A percentile compares a stretch with the other conserved stretches of the same genome.
Evolutionary conservation across 2,329 filamentous ascomycete genomes (phyloP).

Genomic region (Beauveria bassiana): DNA sequence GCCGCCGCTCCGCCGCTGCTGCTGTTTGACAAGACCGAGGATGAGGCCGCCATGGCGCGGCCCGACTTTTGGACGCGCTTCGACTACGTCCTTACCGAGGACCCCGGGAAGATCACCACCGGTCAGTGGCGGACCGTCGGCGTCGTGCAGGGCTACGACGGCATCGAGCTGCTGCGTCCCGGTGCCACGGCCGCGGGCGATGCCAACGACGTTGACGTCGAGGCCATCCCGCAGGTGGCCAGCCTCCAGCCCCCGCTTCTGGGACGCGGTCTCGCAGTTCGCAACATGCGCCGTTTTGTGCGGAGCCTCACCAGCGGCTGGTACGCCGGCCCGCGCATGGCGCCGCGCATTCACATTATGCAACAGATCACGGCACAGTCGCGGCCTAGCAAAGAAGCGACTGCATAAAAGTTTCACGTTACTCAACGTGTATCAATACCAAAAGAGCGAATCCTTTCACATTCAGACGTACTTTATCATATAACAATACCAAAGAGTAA

Average conservation of each 20-base stretch:
- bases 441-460: background rate
- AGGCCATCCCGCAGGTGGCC: slow-evolving; percentile 10
- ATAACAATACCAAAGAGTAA: too few species aligned
- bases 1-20: slow-evolving; percentile 12
- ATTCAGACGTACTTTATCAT: too few species aligned
- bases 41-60: slow-evolving; percentile 32
- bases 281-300: slow-evolving; percentile 31
- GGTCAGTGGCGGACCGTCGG: slow-evolving; percentile 49
- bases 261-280: slow-evolving; percentile 37
- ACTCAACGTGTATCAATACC: background rate
- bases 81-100: slow-evolving; percentile 54
- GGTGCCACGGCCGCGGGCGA: slow-evolving; percentile 20
- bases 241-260: slow-evolving; percentile 26
- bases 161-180: slow-evolving; percentile 50
- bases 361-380: slow-evolving; percentile 19
- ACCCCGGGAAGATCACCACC: slow-evolving; percentile 37
- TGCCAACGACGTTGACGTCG: slow-evolving; percentile 7
- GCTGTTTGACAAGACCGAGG: slow-evolving; percentile 58
- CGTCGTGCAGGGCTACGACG: slow-evolving; percentile 49
- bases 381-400: background rate
- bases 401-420: background rate
- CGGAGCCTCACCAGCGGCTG: slow-evolving; percentile 47
- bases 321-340: slow-evolving; percentile 58
- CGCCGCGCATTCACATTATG: slow-evolving; percentile 45
- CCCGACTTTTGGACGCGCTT: slow-evolving; percentile 55